phyloP scores from a whole-genome alignment of 257 asterid genomes.

The Solanum tarijense region DNA sequence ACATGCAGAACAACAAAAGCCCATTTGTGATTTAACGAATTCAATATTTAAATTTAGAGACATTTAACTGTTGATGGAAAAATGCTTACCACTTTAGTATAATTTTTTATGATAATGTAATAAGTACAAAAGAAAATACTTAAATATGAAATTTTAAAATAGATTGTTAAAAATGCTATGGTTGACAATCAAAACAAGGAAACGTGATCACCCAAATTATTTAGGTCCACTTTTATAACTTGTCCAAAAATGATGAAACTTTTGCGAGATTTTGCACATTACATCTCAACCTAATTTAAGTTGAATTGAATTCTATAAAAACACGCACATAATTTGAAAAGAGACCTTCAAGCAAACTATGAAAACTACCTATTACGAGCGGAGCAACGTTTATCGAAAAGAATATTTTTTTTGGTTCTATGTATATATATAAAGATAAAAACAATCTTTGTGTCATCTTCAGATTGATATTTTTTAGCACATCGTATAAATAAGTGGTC shows the following conservation, averaged over 20 bases:
- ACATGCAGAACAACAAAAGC: background rate
- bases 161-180: background rate
- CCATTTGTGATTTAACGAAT: no score
- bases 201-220: background rate
- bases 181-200: background rate
- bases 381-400: background rate
- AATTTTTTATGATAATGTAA: no score
- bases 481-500: background rate
- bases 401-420: background rate
- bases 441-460: background rate
- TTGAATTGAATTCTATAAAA: background rate
- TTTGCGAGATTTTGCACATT: background rate
- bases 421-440: background rate
- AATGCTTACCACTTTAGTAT: no score
- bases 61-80: no score
- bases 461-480: background rate
- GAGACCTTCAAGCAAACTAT: background rate
- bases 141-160: no score
- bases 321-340: background rate
- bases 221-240: no score
- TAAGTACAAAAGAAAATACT: background rate
- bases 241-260: background rate
- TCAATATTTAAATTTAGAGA: no score
- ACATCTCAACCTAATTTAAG: background rate
- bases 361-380: background rate